Evolutionary conservation across 176 grass and related monocot genomes (phyloP), one percentile per base, ranked within the genome.

Genomic region (Eleusine indica): DNA sequence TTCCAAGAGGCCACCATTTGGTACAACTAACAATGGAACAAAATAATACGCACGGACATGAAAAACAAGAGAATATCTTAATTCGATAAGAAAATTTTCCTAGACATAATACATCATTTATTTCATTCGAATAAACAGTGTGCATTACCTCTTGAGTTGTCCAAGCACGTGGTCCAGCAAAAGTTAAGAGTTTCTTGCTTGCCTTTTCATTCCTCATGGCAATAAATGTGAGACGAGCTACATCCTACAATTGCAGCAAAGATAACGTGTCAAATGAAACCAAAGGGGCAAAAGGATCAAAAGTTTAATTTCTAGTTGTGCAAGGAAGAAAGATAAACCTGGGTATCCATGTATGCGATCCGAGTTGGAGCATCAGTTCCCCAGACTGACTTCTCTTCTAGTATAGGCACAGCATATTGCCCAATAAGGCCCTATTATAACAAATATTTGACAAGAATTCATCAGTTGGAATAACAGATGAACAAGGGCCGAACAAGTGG

Each of bases 331-430:
- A 71, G 15, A 68, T 28, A 74, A 77, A 95, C 96, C 91, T 98
- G 96, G 56, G 96, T 98, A 67, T 98, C 96, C 96, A 95, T 98
- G 76, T 98, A 98, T 77, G 96, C 96, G 57, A 98, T 98, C 70
- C 96, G 76, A 90, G 91, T 98, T 51, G 96, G 96, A 83, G 96
- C 96, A 92, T 98, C 96, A 85, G 96, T 98, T 62, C 96, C 96
- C 96, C 96, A 98, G 42, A 98, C 96, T 19, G 96, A 98, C 71
- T 98, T 98, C 80, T 98, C 93, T 92, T 98, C 93, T 83, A 98
- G 83, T 87, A 98, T 98, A 76, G 96, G 96, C 68, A 98, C 96
- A 74, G 96, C 96, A 89, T 98, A 98, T 82, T 98, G 96, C 83
- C 96, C 96, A 65, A 98, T 98, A 44, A 98, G 85, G 11, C 96